These are phyloP conservation scores for Silene conica DNA, from an alignment of 148 eudicot genomes.

Conservation along the genomic window DNA sequence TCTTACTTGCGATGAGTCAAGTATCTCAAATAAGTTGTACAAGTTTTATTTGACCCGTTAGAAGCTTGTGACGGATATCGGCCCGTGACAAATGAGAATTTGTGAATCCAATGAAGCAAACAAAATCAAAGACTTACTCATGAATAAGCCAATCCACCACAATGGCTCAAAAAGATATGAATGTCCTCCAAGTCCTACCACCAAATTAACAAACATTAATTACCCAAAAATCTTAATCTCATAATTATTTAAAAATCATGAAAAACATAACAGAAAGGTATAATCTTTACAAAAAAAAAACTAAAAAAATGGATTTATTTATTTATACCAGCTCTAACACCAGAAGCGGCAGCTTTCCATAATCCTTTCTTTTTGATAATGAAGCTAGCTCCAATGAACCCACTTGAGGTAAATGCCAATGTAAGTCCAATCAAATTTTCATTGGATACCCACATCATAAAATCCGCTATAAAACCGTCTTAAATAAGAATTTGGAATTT, in stretches of 20 bases:
- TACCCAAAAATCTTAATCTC: not conserved
- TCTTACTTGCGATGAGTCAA: no score
- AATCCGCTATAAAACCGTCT: not conserved
- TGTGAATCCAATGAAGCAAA: constrained; percentile 10
- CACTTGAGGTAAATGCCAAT: constrained; percentile 63
- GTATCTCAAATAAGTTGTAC: no score
- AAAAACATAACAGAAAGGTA: not conserved
- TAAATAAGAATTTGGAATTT: no score
- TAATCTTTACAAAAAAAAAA: not conserved
- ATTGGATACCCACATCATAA: constrained; percentile 38
- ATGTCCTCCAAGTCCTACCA: constrained; percentile 58
- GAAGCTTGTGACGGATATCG: no score
- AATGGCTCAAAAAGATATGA: constrained; percentile 66
- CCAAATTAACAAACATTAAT: constrained; percentile 9
- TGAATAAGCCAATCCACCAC: constrained; percentile 75
- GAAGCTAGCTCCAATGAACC: constrained; percentile 67
- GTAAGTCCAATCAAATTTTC: constrained; percentile 58
- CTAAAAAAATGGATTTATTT: not conserved
- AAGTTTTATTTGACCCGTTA: no score
- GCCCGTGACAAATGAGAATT: no score
- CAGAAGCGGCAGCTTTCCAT: constrained; percentile 57
- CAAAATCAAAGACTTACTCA: constrained; percentile 38
- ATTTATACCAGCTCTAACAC: constrained; percentile 60
- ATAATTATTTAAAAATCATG: constrained; percentile 2
- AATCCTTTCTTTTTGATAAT: constrained; percentile 79